These are phyloP conservation scores for Aspergillus sojae DNA, from an alignment of 2,329 filamentous ascomycete species.

Conservation along the genomic window DNA sequence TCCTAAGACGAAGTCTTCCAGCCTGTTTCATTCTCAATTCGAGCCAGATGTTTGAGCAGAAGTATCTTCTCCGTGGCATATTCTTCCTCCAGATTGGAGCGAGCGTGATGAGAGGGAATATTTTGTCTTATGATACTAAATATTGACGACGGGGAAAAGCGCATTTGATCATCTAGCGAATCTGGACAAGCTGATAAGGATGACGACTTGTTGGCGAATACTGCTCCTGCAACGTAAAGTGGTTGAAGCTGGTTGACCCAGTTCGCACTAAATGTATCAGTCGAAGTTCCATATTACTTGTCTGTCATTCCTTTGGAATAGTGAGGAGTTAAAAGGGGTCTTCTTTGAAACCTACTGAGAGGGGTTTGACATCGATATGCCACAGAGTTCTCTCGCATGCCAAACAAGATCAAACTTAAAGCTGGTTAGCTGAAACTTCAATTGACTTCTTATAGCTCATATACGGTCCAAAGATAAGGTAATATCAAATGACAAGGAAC, in stretches of 20 bases:
- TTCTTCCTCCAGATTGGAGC: not conserved
- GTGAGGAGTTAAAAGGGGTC: too few relatives aligned
- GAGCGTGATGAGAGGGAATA: too few relatives aligned
- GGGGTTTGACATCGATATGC: not conserved
- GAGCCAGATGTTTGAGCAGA: constrained; percentile 18
- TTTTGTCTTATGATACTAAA: not conserved
- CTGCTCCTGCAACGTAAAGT: not conserved
- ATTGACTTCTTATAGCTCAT: not conserved
- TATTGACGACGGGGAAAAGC: not conserved
- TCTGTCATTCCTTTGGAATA: not conserved
- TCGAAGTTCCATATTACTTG: not conserved
- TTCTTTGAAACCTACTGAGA: not conserved
- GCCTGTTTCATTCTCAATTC: constrained; percentile 20
- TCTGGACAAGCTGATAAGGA: too few relatives aligned
- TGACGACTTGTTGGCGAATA: not conserved
- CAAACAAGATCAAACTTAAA: not conserved
- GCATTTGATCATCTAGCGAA: not conserved
- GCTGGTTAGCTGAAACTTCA: not conserved
- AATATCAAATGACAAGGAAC: not conserved
- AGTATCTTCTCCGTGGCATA: constrained; percentile 16
- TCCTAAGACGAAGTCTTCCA: constrained; percentile 15
- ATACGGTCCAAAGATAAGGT: not conserved
- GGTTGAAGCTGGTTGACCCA: not conserved
- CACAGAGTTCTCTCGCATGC: not conserved
- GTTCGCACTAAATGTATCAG: not conserved